Evolutionary conservation across 169 alveolate genomes (phyloP), one percentile per base, ranked within the genome.

Genomic region (Eimeria sp.): DNA sequence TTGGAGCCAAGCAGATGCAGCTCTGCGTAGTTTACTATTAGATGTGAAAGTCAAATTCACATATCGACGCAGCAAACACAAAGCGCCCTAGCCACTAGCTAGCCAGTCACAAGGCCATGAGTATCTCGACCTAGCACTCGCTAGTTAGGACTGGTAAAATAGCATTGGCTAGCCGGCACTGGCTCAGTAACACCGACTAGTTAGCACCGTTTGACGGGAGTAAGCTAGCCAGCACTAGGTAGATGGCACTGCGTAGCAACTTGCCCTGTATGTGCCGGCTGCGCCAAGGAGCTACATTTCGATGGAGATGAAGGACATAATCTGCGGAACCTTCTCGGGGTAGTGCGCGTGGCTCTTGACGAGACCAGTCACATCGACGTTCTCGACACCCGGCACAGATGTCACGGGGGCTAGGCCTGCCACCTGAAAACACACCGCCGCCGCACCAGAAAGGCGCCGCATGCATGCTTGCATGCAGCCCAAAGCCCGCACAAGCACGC

Each of bases 401-500:
- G 86, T 57, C 57, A 95, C 97, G 0, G 97, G 97, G 40, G 95
- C 76, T 45, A 97, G 95, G n/a, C 97, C 98, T 51, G 98, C 98
- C 34, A 96, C 97, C 95, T 94, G 76, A 25, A n/a, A 4, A 49
- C 58, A 70, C 58, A 18, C 30, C 25, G 61, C 6, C 10, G 61
- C 61, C 20, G 20, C 61, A 54, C 61, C 61, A 1, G 20, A 54
- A 54, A 7, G 16, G 10, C 54, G 25, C 18, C 16, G 61, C 61
- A 54, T 54, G 61, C 61, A 54, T 54, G 61, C 61, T 0, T 11
- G 61, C 61, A 54, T 54, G 61, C 61, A 54, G 61, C 61, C 61
- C 61, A 34, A 78, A 86, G 34, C 40, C 75, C 43, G 22, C 82
- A 49, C 80, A 72, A n/a, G 47, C 54, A 18, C 22, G 25, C 82